phyloP scores from a whole-genome alignment of 768 basidiomycete genomes.

The Suillus spraguei region DNA sequence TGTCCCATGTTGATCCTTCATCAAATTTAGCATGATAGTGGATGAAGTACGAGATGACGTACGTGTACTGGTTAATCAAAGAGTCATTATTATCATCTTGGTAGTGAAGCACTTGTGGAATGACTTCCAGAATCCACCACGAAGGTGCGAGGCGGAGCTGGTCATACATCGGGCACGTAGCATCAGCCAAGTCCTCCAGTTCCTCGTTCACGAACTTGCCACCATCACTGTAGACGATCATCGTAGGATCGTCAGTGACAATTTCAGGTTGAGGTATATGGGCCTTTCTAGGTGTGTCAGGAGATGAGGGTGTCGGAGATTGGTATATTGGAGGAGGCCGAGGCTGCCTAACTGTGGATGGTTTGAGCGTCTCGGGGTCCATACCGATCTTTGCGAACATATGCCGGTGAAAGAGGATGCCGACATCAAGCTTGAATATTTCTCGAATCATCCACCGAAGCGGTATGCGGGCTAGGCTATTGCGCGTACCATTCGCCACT shows the following conservation, averaged over 20 bases:
- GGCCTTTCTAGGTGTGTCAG: constrained; percentile 17
- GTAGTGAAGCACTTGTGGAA: constrained; percentile 40
- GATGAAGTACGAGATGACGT: constrained; percentile 7
- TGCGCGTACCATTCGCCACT: constrained; percentile 54
- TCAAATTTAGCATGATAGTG: neutral
- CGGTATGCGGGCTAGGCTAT: constrained; percentile 69
- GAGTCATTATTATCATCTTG: constrained; percentile 26
- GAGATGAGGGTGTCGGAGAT: constrained; percentile 20
- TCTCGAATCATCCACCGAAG: constrained; percentile 81
- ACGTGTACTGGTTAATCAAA: constrained; percentile 23
- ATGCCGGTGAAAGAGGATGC: constrained; percentile 58
- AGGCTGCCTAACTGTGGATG: neutral
- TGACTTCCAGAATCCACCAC: constrained; percentile 72
- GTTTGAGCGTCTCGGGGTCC: constrained; percentile 50
- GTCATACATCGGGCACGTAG: constrained; percentile 54
- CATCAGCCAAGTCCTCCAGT: constrained; percentile 64
- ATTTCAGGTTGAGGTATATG: constrained; percentile 21
- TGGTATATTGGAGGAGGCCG: constrained; percentile 41
- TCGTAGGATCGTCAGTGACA: constrained; percentile 14
- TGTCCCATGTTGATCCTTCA: constrained; percentile 40
- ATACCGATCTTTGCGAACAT: constrained; percentile 47
- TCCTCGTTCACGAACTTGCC: constrained; percentile 47
- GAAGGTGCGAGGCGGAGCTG: constrained; percentile 46
- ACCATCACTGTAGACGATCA: constrained; percentile 23
- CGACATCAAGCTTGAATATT: constrained; percentile 55